These are phyloP conservation scores for Thelephora terrestris DNA, from an alignment of 1,284 basidiomycete species.

Conservation along the genomic window DNA sequence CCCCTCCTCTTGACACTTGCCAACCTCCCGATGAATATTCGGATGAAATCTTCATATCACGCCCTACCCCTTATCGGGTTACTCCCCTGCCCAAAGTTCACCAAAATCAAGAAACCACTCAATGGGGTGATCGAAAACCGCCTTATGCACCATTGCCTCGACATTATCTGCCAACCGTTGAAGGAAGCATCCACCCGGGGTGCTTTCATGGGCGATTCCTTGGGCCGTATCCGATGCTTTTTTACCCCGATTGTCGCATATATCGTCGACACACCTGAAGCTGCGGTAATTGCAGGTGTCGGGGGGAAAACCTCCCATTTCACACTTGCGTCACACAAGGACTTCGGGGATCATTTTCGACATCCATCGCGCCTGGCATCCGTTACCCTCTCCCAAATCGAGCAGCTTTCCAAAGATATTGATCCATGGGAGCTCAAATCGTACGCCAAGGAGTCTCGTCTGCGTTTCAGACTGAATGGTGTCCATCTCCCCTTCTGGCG, in stretches of 20 bases:
- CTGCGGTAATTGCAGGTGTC: background rate
- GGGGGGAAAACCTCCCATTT: background rate
- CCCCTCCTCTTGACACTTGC: background rate
- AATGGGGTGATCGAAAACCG: constrained; percentile 1
- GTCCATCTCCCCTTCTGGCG: constrained; percentile 8
- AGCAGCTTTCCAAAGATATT: background rate
- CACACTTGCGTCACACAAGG: constrained; percentile 9
- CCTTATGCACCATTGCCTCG: background rate
- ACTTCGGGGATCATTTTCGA: background rate
- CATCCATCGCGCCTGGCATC: background rate
- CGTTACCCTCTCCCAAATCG: background rate
- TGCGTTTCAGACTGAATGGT: constrained; percentile 4
- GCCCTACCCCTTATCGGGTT: background rate
- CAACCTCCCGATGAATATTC: background rate
- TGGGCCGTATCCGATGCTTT: too few relatives aligned
- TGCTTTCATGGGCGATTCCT: too few relatives aligned
- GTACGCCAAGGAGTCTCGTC: too few relatives aligned
- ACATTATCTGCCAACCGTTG: too few relatives aligned
- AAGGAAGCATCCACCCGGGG: too few relatives aligned
- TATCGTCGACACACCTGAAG: constrained; percentile 10
- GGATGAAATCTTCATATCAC: background rate
- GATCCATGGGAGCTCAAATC: background rate
- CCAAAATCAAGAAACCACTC: background rate
- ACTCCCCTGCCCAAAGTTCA: background rate
- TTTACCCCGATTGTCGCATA: background rate